A percentile compares a stretch with the other conserved stretches of the same genome.
Evolutionary conservation across 2,329 filamentous ascomycete genomes (phyloP).

Genomic region (Xylariaceae sp.): DNA sequence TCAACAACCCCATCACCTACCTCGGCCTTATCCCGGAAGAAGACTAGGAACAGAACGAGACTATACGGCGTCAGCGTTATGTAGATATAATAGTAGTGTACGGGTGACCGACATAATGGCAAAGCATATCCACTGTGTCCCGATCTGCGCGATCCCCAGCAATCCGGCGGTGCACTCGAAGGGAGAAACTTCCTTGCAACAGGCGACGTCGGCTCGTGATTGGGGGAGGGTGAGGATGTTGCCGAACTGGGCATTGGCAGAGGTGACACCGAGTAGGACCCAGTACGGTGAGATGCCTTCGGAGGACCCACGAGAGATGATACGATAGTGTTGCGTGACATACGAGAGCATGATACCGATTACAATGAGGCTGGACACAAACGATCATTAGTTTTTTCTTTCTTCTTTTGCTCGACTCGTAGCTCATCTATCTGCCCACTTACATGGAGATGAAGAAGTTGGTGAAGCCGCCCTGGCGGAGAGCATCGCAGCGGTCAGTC

Average conservation of each 20-base stretch:
- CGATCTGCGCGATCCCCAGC: conserved; percentile 88
- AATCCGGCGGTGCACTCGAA: conserved; percentile 85
- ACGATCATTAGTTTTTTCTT: conserved; percentile 30
- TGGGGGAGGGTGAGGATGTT: conserved; percentile 90
- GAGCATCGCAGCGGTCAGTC: conserved; percentile 51
- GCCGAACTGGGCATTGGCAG: conserved; percentile 83
- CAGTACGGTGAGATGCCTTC: conserved; percentile 97
- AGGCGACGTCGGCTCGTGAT: conserved; percentile 80
- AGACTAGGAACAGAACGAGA: conserved; percentile 89
- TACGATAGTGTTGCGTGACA: conserved; percentile 90
- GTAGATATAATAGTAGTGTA: background rate
- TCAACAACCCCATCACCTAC: conserved; percentile 51
- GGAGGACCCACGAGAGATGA: conserved; percentile 81
- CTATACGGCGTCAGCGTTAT: conserved; percentile 51
- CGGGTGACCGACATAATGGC: conserved; percentile 73
- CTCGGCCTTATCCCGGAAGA: conserved; percentile 69
- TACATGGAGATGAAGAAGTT: conserved; percentile 62
- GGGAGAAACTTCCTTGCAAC: conserved; percentile 78
- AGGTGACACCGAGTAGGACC: conserved; percentile 89
- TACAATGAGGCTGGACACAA: conserved; percentile 65
- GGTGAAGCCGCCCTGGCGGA: conserved; percentile 55
- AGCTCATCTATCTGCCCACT: conserved; percentile 22
- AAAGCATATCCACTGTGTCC: conserved; percentile 90
- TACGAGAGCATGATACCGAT: conserved; percentile 91
- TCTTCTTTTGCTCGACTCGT: background rate